phyloP scores from a whole-genome alignment of 2,329 filamentous ascomycete genomes.

The Coniella lustricola region DNA sequence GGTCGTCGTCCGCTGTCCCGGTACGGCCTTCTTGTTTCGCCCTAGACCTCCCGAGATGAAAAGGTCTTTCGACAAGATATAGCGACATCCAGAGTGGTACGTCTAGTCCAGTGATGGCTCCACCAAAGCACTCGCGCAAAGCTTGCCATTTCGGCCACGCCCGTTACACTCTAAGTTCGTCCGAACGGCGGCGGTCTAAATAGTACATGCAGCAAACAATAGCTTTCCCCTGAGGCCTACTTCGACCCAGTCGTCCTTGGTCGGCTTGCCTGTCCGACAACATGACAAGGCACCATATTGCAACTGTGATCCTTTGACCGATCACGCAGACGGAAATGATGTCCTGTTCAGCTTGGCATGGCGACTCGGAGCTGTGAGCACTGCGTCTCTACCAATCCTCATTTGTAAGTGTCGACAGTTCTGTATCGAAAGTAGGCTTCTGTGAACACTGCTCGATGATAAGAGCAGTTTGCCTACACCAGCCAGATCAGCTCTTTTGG shows the following conservation, averaged over 20 bases:
- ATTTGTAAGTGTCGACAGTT: background rate
- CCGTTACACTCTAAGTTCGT: background rate
- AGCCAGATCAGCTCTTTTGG: no score
- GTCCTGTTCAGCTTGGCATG: background rate
- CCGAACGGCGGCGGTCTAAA: constrained; percentile 2
- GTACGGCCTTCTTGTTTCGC: constrained; percentile 8
- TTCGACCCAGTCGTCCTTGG: background rate
- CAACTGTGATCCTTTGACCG: background rate
- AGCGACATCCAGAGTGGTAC: background rate
- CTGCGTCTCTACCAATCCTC: background rate
- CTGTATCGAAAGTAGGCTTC: no score
- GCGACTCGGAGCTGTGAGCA: background rate
- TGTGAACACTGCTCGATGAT: no score
- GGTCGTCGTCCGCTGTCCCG: constrained; percentile 2
- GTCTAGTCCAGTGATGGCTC: background rate
- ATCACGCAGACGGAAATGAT: background rate
- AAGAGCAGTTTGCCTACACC: no score
- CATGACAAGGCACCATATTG: background rate
- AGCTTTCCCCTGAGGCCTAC: background rate
- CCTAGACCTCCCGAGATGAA: constrained; percentile 4
- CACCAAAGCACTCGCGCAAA: background rate
- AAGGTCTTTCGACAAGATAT: background rate
- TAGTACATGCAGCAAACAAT: background rate
- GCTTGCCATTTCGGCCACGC: background rate
- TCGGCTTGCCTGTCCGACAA: background rate